Conservation (phyloP, 306 rosid genomes). For the Hippophae gyantsensis region DNA sequence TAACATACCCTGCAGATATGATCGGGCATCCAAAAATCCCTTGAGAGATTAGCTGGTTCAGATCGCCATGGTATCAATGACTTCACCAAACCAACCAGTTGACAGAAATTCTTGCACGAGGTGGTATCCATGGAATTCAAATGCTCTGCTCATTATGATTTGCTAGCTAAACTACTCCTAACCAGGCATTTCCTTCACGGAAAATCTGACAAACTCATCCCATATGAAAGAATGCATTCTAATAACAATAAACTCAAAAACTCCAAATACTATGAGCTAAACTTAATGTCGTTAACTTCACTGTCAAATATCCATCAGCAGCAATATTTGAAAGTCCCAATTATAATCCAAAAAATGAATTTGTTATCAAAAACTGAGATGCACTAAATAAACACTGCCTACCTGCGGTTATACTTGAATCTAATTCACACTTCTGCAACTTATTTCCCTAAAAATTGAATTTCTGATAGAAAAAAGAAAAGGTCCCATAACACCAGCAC, state of each 20-base stretch:
- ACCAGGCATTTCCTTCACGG: conserved; percentile 18
- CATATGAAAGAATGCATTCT: conserved; percentile 22
- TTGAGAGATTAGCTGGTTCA: conserved; percentile 58
- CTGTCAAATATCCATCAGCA: conserved; percentile 29
- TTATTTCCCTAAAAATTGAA: conserved; percentile 13
- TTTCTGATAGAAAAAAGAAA: conserved; percentile 6
- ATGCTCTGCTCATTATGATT: conserved; percentile 41
- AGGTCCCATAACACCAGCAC: conserved; percentile 8
- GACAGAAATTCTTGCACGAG: conserved; percentile 35
- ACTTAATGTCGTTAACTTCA: neutral
- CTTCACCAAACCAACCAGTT: conserved; percentile 45
- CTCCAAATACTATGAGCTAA: conserved; percentile 10
- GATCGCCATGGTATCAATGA: conserved; percentile 76
- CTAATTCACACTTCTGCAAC: conserved; percentile 14
- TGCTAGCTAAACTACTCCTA: conserved; percentile 45
- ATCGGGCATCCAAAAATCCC: conserved; percentile 97
- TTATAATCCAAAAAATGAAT: conserved; percentile 13
- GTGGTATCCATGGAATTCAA: conserved; percentile 52
- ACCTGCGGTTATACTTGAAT: conserved; percentile 20
- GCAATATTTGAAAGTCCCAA: conserved; percentile 16
- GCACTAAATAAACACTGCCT: conserved; percentile 1
- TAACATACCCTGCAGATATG: conserved; percentile 82
- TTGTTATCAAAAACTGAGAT: conserved; percentile 8
- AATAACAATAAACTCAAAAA: conserved; percentile 2
- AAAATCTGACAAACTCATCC: conserved; percentile 17